Evolutionary conservation across 2,329 filamentous ascomycete genomes (phyloP).

Genomic region (Pestalotiopsis sp.): DNA sequence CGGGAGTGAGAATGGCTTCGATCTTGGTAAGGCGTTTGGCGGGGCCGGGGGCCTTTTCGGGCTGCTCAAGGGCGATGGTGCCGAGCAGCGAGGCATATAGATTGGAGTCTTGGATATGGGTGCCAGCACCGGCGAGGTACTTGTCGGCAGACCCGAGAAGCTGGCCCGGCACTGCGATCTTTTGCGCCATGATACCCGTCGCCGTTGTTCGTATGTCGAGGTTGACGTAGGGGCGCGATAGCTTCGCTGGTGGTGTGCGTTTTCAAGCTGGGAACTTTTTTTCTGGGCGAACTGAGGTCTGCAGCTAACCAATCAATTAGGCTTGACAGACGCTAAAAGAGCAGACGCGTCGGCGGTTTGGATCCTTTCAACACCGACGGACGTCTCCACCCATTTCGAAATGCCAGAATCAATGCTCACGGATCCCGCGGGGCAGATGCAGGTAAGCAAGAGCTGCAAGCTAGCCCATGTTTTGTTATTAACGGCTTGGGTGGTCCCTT

Average conservation of each 20-base stretch:
- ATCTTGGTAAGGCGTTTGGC: slow-evolving; percentile 63
- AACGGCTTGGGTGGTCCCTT: background rate
- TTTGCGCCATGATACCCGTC: slow-evolving; percentile 25
- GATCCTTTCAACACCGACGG: background rate
- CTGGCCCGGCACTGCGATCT: slow-evolving; percentile 79
- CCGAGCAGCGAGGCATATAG: slow-evolving; percentile 86
- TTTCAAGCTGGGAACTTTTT: background rate
- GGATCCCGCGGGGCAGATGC: background rate
- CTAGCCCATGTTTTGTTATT: background rate
- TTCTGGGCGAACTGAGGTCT: background rate
- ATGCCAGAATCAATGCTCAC: background rate
- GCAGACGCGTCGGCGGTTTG: background rate
- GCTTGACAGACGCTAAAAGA: background rate
- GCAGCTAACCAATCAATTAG: background rate
- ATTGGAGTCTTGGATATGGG: slow-evolving; percentile 75
- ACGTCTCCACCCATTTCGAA: background rate
- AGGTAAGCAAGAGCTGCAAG: background rate
- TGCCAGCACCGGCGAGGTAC: slow-evolving; percentile 78
- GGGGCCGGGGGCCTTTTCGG: slow-evolving; percentile 50
- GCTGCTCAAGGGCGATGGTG: slow-evolving; percentile 58
- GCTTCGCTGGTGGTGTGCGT: background rate
- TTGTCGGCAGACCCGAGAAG: slow-evolving; percentile 68
- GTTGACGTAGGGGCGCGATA: background rate
- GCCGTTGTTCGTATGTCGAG: background rate
- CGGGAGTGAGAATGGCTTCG: slow-evolving; percentile 42